Base-by-base conservation (phyloP, 1,284 basidiomycete genomes). In the Somion occarium region DNA sequence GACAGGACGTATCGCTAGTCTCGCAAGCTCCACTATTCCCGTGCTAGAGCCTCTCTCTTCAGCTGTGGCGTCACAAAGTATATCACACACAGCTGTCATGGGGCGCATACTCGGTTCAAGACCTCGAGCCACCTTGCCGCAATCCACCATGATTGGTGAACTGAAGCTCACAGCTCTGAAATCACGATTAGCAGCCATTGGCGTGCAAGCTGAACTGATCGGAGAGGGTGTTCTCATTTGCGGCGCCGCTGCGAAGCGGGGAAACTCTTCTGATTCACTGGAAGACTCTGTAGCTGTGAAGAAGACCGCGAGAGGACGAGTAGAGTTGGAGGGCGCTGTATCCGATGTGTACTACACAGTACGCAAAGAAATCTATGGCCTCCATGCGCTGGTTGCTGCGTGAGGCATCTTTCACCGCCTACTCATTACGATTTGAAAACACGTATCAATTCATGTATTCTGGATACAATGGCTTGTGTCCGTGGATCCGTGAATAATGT, bases 151-250 rank as follows among this genome's bases (percentile, higher is more conserved):
- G 84, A 96, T 98, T 53, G 95, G 95, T 43, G 95, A 98, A 64
- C 79, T 98, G 42, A 93, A 94, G 63, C 76, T 98, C 24, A 92
- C 91, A 0, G 79, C 82, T 1, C 78, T 98, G 39, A 96, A 96
- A 69, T 67, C 83, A 13, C 82, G 87, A 5, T 74, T 98, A 13
- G 77, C 82, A 2, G 68, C 79, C 0, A 72, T 92, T 2, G 85
- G 85, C 3, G 84, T 98, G 45, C 85, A 90, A 25, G 91, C 94
- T 1, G 93, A 97, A 67, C 85, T 98, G 53, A 86, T 93, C 15
- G 94, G 94, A 19, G 93, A 97, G 69, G 95, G 95, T 74, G 88
- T 96, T 5, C 75, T 98, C n/a, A 80, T 98, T 18, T 98, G 94
- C 64, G 92, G 92, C 5, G 76, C 75, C 3, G 78, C 76, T n/a